Conservation (phyloP, 208 protist genomes). For the Lotmaria passim region DNA sequence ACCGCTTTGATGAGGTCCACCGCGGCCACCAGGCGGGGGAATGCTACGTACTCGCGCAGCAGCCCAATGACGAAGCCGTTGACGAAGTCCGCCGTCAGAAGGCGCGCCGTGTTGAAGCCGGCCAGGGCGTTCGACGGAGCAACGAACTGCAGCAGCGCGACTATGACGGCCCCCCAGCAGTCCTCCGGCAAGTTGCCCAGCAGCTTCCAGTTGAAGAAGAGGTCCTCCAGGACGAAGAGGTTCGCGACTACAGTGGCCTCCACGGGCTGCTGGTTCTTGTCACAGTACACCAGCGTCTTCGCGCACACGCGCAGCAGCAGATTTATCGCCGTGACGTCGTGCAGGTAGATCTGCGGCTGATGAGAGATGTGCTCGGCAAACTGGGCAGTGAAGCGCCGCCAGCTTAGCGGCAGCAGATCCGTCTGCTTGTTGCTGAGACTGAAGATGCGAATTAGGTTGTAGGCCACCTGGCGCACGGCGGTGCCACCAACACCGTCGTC, state of each 20-base stretch:
- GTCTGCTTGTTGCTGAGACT: constrained; percentile 38
- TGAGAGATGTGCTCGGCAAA: constrained; percentile 38
- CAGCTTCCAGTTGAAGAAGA: constrained; percentile 72
- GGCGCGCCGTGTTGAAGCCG: constrained; percentile 56
- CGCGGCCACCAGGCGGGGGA: constrained; percentile 39
- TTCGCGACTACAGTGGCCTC: constrained; percentile 21
- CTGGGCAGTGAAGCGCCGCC: constrained; percentile 42
- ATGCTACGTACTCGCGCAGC: constrained; percentile 52
- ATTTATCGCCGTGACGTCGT: constrained; percentile 20
- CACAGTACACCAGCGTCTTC: constrained; percentile 19
- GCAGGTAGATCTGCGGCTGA: constrained; percentile 43
- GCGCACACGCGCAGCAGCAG: constrained; percentile 34
- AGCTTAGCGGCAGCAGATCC: constrained; percentile 36
- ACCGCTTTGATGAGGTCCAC: constrained; percentile 37
- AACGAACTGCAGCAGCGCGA: constrained; percentile 41
- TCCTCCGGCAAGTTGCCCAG: constrained; percentile 38
- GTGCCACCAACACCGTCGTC: too few species aligned
- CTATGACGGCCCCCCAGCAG: constrained; percentile 29
- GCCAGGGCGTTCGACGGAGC: constrained; percentile 38
- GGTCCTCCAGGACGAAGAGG: constrained; percentile 40
- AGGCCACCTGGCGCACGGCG: constrained; percentile 21
- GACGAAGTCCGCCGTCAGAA: constrained; percentile 54
- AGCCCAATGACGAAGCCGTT: constrained; percentile 73
- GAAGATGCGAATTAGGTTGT: constrained; percentile 38
- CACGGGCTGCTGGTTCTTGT: constrained; percentile 9